These are phyloP conservation scores for Xylona heveae DNA, from an alignment of 495 filamentous ascomycete genomes.

Conservation along the genomic window DNA sequence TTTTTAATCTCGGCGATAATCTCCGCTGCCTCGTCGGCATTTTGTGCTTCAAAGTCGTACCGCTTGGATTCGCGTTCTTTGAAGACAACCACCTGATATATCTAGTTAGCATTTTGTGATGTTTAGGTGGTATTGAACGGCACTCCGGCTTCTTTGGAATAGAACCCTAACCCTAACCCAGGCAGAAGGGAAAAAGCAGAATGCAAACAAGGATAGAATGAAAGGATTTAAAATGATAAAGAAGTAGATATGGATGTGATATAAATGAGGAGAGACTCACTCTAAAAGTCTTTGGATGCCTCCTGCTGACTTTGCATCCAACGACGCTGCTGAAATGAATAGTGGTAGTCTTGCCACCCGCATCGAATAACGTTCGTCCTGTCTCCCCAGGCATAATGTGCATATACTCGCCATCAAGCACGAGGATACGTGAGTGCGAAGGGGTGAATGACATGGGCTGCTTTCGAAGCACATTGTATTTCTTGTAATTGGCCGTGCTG, in stretches of 20 bases:
- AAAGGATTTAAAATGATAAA: background rate
- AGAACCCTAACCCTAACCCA: too few species aligned
- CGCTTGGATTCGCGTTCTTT: constrained; percentile 74
- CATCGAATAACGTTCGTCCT: constrained; percentile 24
- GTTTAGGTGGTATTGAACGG: too few species aligned
- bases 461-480: constrained; percentile 81
- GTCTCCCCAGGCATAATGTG: constrained; percentile 71
- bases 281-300: constrained; percentile 83
- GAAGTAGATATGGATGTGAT: too few species aligned
- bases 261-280: constrained; percentile 17
- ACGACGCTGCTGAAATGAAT: constrained; percentile 86
- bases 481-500: constrained; percentile 46
- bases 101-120: background rate
- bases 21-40: constrained; percentile 56
- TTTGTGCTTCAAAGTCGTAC: constrained; percentile 89
- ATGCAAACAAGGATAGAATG: constrained; percentile 1
- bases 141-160: too few species aligned
- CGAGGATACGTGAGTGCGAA: constrained; percentile 60
- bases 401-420: constrained; percentile 87
- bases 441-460: constrained; percentile 86
- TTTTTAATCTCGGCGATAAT: constrained; percentile 78
- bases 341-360: constrained; percentile 50
- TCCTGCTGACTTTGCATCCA: constrained; percentile 76
- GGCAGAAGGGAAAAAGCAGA: constrained; percentile 2
- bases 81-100: constrained; percentile 44